Evolutionary conservation across 78 protist genomes (phyloP).

Genomic region (Dictyostelium brefeldianum): DNA sequence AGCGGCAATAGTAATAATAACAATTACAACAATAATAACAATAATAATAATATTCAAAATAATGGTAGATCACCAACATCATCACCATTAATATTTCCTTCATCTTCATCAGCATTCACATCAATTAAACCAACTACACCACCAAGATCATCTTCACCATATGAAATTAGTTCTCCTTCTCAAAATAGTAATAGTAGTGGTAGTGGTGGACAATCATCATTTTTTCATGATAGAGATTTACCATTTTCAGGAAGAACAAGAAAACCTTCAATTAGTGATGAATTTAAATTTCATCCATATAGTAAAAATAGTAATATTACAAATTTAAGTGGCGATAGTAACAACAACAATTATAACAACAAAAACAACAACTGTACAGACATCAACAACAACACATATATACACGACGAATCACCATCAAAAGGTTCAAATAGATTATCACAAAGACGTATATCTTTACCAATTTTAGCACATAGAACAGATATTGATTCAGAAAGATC

Average conservation of each 20-base stretch:
- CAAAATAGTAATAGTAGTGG: neutral
- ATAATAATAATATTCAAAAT: slow-evolving; percentile 11
- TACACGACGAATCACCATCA: slow-evolving; percentile 1
- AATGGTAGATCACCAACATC: slow-evolving; percentile 13
- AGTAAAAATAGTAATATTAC: neutral
- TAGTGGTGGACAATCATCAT: neutral
- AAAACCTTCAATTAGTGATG: slow-evolving; percentile 52
- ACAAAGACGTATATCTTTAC: slow-evolving; percentile 56
- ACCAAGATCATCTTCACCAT: slow-evolving; percentile 8
- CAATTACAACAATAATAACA: neutral
- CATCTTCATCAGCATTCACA: slow-evolving; percentile 46
- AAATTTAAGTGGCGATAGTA: neutral
- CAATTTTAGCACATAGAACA: slow-evolving; percentile 26
- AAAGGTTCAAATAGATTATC: slow-evolving; percentile 16
- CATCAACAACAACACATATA: neutral
- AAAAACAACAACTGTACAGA: slow-evolving; percentile 13
- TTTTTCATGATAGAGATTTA: neutral
- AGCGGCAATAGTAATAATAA: neutral
- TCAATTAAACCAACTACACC: slow-evolving; percentile 33
- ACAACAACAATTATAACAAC: neutral
- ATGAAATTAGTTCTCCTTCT: neutral
- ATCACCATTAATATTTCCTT: slow-evolving; percentile 28
- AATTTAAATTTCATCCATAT: slow-evolving; percentile 65
- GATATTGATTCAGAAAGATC: slow-evolving; percentile 50
- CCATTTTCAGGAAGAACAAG: neutral